Evolutionary conservation across 176 grass and related monocot genomes (phyloP), one percentile per base, ranked within the genome.

Genomic region (Secale cereale): DNA sequence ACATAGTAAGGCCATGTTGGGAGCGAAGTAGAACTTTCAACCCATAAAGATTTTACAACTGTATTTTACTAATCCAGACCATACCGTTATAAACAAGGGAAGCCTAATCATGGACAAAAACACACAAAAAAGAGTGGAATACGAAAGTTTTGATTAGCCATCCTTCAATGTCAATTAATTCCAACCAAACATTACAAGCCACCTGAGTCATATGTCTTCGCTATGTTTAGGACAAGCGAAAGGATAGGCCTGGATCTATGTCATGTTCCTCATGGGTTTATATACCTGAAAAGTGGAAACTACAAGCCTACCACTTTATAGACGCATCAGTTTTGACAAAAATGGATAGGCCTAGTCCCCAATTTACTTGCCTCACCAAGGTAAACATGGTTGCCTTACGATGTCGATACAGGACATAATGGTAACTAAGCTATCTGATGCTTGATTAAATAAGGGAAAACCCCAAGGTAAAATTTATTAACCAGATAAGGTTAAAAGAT

Each of bases 101-200:
- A 57, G 6, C 19, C 52, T 48, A n/a, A 61, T 29, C 54, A 79
- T n/a, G 65, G 31, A 56, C n/a, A 28, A 82, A 28, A 82, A 57
- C 52, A 82, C 20, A 70, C 17, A 66, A 26, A 82, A n/a, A 61
- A 6, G 22, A 19, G 43, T 76, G 60, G 10, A 16, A 77, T 78
- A 68, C 71, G 3, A n/a, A 60, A 45, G 25, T 79, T 85, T 41
- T 79, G 61, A 61, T 33, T 71, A 72, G 10, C 41, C 59, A 71
- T 80, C 43, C 26, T 75, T 76, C 61, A 54, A 82, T 76, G 71
- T 59, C 59, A 57, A 57, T 57, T 9, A 29, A 26, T 74, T 74
- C 40, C 29, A 12, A 84, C 25, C 72, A 52, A 79, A 32, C 35
- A 35, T 77, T 54, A 19, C 73, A 80, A 32, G 33, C n/a, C 12